Evolutionary conservation across 768 basidiomycete genomes (phyloP).

Genomic region (Phlebiopsis flavidoalba): DNA sequence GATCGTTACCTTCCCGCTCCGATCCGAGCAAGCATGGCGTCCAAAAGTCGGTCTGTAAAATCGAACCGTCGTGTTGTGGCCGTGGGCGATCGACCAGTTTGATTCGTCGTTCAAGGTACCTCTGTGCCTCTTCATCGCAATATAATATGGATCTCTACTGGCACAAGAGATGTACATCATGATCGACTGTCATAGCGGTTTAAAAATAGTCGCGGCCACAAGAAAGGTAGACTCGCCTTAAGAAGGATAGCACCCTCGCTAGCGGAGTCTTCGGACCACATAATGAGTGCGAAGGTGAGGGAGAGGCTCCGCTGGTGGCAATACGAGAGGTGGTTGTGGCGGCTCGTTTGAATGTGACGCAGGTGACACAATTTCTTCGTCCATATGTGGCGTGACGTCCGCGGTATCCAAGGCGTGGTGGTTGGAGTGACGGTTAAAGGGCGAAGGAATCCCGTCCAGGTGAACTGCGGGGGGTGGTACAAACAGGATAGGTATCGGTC

Average conservation of each 20-base stretch:
- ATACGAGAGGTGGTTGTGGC: background rate
- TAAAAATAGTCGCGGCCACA: background rate
- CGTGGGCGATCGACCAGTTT: slow-evolving; percentile 33
- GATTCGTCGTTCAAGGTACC: slow-evolving; percentile 33
- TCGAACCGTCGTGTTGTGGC: slow-evolving; percentile 32
- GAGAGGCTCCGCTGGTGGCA: slow-evolving; percentile 15
- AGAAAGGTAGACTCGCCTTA: slow-evolving; percentile 28
- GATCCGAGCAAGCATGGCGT: slow-evolving; percentile 38
- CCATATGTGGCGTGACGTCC: background rate
- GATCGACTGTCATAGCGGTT: slow-evolving; percentile 15
- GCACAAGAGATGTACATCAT: slow-evolving; percentile 17
- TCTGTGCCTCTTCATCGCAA: slow-evolving; percentile 40
- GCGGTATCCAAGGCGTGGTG: too few relatives aligned
- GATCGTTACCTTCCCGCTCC: slow-evolving; percentile 42
- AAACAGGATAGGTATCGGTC: too few relatives aligned
- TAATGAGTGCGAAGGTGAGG: slow-evolving; percentile 38
- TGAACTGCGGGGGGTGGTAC: too few relatives aligned
- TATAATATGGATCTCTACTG: slow-evolving; percentile 24
- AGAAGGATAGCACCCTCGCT: slow-evolving; percentile 37
- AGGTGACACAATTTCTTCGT: background rate
- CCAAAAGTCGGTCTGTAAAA: slow-evolving; percentile 38
- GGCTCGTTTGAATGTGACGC: too few relatives aligned
- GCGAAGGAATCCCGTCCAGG: background rate
- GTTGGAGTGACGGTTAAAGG: background rate
- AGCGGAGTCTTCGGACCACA: slow-evolving; percentile 39